Base-by-base conservation (phyloP, 306 rosid species). In the Medicago lupulina region DNA sequence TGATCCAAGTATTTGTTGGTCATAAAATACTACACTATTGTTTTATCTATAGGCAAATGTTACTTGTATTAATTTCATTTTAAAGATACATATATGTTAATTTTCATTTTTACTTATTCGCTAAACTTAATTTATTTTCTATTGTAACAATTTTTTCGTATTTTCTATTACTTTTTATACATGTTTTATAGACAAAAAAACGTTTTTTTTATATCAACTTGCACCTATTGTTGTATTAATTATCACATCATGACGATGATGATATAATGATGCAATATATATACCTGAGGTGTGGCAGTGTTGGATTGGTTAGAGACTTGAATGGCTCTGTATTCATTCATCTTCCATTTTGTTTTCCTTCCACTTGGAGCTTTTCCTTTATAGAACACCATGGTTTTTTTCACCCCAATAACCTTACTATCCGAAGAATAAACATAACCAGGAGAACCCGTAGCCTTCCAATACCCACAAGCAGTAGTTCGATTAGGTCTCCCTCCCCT, bases 391-490 rank as follows among this genome's bases (percentile, higher is more conserved):
- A 91, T 91, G 34, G 91, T 85, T 81, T 91, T 93, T 88, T 89
- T 93, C 19, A 88, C 69, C 14, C 97, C 98, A 50, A 93, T 91
- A 47, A 82, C 83, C 40, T 47, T 74, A 54, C 78, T 89, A 17
- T 81, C 86, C 7, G 87, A 77, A 18, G 98, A 93, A 87, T 87
- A 93, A 8, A 93, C 97, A 38, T 88, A 85, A 6, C 92, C 88
- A 12, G 96, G 92, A 3, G 98, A 89, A 3, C 97, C 98, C 0
- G 98, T 93, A 3, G 98, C 96, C 57, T 93, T 93, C 98, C 98
- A 93, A 61, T 91, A 93, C 7, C 98, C 98, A 17, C 85, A 63
- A 19, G 71, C 86, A 0, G 98, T 93, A 41, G 91, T 91, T 78
- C 97, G 83, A 72, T 75, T 89, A 1, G 97, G 97, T 49, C 97